These are phyloP conservation scores for Penicillium verhagenii DNA, from an alignment of 495 filamentous ascomycete species.

Conservation along the genomic window DNA sequence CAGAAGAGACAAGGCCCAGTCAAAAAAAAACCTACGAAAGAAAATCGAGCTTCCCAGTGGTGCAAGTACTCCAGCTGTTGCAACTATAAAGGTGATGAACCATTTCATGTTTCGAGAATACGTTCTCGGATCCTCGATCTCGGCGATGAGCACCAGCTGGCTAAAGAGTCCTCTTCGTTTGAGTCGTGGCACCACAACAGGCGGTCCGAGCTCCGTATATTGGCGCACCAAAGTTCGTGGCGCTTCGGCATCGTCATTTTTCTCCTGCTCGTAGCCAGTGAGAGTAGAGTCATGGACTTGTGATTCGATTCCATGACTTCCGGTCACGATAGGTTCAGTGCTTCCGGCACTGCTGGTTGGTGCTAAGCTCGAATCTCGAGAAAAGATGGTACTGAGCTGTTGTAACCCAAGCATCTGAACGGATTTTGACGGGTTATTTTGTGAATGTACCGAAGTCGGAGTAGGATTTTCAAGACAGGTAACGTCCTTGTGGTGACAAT, in stretches of 20 bases:
- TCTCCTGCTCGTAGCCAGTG: constrained; percentile 12
- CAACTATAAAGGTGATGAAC: constrained; percentile 78
- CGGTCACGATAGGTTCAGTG: neutral
- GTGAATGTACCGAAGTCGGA: neutral
- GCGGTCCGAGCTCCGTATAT: constrained; percentile 26
- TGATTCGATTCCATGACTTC: neutral
- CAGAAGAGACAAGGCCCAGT: neutral
- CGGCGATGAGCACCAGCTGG: constrained; percentile 72
- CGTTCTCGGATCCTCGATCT: constrained; percentile 72
- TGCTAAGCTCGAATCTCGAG: neutral
- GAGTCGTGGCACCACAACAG: constrained; percentile 55
- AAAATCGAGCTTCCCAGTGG: constrained; percentile 87
- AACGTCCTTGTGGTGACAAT: neutral
- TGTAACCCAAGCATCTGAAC: neutral
- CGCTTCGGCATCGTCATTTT: constrained; percentile 20
- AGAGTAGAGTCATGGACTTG: constrained; percentile 15
- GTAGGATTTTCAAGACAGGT: neutral
- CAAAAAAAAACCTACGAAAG: constrained; percentile 58
- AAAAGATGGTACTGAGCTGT: neutral
- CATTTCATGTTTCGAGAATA: constrained; percentile 77
- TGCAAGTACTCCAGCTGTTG: constrained; percentile 70
- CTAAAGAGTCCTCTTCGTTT: constrained; percentile 75
- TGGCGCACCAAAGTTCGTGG: constrained; percentile 11
- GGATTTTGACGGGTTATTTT: neutral
- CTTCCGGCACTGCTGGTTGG: neutral